Base-by-base conservation (phyloP, 1,139 yeast species). In the Geotrichum cucujoidarum region DNA sequence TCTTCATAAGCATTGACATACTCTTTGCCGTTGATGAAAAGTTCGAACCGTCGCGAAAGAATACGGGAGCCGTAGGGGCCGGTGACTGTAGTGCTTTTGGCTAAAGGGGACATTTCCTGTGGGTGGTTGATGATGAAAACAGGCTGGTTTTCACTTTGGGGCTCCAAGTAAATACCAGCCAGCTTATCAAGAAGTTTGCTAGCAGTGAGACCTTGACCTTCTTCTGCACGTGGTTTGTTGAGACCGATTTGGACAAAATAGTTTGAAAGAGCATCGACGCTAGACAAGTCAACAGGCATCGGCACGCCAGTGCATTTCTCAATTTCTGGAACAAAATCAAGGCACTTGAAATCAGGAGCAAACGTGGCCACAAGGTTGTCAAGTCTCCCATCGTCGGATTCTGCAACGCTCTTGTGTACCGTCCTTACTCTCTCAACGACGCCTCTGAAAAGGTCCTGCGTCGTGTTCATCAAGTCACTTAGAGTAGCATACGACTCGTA, bases 1-100 rank as follows among this genome's bases (percentile, higher is more conserved):
- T 94, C 99, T 59, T 92, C 98, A 62, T 94, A 94, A 0, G 98
- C 95, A 64, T 94, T 94, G 34, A 83, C 85, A 57, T 83, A 83
- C 64, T 94, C 99, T 55, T 77, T 76, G 0, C 94, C 90, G 42
- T 75, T 68, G 50, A 92, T 82, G 60, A 87, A 89, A 40, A 92
- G 66, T 66, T 94, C 99, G 62, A 90, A 92, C 41, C 98, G 69
- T 27, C 75, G 71, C 0, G 94, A 83, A 1, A 83, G 38, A 5
- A 67, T 2, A 67, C 71, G 47, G 72, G 72, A 0, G 37, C 49
- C 16, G 50, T 43, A 27, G 59, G 59, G 30, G 59, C 62, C 47
- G 72, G 58, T 1, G 0, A 66, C 55, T 0, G 39, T 48, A 0
- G 70, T 61, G 0, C 90, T 80, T 63, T 92, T 92, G 1, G 97